Base-by-base conservation (phyloP, 192 early-diverging fungal genomes). In the Rhizophlyctis rosea region DNA sequence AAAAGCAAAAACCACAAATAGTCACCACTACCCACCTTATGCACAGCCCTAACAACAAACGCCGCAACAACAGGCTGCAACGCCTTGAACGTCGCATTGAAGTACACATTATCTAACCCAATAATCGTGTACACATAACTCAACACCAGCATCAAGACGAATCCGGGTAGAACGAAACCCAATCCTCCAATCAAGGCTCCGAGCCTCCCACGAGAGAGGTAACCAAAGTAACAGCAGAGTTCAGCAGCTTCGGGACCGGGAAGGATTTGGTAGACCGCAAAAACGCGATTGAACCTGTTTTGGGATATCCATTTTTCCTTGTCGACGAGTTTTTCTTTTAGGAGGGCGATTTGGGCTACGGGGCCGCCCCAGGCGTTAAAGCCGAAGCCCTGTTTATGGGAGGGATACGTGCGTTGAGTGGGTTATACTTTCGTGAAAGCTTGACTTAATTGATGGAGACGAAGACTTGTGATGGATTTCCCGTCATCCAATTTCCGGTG, bases 161-260 rank as follows among this genome's bases (percentile, higher is more conserved):
- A 82, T 27, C 81, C 81, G 3, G 81, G 81, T 25, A 81, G 14
- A 1, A 81, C 53, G 53, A 82, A 82, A 18, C 74, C 81, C 13
- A 82, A 13, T 24, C 81, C 81, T 1, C 62, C 81, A 14, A 78
- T 54, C 18, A 82, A 29, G 1, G 77, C 81, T 1, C 81, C 81
- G 21, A 72, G 4, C 3, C 72, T 32, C 21, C 81, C 81, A 3
- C 81, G 61, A 1, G 76, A 32, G 2, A 82, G 65, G 57, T 59
- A 71, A 1, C 80, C 81, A 57, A 82, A 82, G 48, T 75, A 82
- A 69, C 75, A 77, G 47, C 73, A 76, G 13, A 83, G 68, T 59
- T 84, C 81, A 0, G 81, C 77, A 1, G 81, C 81, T 50, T 83
- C 81, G 24, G 81, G 81, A 13, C 81, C 81, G 3, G 81, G 81